Conservation (phyloP, 192 early-diverging fungal genomes). For the Mortierella claussenii region DNA sequence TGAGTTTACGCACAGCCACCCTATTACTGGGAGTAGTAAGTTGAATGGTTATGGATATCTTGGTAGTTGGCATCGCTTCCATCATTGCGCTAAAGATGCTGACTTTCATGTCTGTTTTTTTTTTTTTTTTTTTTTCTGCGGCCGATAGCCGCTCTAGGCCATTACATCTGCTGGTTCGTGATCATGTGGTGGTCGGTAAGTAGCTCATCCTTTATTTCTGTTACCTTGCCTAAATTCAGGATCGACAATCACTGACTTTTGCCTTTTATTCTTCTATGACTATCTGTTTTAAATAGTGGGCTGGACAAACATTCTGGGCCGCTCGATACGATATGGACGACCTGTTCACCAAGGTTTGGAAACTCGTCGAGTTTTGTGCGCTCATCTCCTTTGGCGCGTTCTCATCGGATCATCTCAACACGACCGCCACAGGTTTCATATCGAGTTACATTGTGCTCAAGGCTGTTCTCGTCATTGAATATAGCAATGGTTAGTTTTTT, state of each 20-base stretch:
- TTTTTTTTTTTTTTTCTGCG: background rate
- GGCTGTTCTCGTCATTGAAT: slow-evolving; percentile 56
- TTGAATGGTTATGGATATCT: background rate
- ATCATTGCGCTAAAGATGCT: too few species aligned
- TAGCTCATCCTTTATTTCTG: background rate
- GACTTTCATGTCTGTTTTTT: background rate
- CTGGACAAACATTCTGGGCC: slow-evolving; percentile 47
- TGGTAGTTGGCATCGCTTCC: too few species aligned
- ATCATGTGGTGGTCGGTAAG: slow-evolving; percentile 62
- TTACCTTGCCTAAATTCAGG: background rate
- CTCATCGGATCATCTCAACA: slow-evolving; percentile 49
- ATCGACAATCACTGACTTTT: too few species aligned
- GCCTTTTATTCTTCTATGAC: background rate
- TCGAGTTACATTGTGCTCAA: slow-evolving; percentile 57
- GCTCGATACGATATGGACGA: slow-evolving; percentile 32
- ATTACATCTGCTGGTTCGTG: slow-evolving; percentile 60
- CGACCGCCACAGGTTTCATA: slow-evolving; percentile 55
- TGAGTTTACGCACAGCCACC: slow-evolving; percentile 59
- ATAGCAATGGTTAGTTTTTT: slow-evolving; percentile 57
- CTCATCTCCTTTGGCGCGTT: slow-evolving; percentile 56
- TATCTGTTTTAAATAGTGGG: slow-evolving; percentile 35
- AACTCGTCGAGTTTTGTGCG: slow-evolving; percentile 30
- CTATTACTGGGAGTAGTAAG: slow-evolving; percentile 53
- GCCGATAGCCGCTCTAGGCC: slow-evolving; percentile 35
- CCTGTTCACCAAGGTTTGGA: slow-evolving; percentile 26